These are phyloP conservation scores for Hymenochaete sp. DNA, from an alignment of 1,284 basidiomycete species.

Conservation along the genomic window DNA sequence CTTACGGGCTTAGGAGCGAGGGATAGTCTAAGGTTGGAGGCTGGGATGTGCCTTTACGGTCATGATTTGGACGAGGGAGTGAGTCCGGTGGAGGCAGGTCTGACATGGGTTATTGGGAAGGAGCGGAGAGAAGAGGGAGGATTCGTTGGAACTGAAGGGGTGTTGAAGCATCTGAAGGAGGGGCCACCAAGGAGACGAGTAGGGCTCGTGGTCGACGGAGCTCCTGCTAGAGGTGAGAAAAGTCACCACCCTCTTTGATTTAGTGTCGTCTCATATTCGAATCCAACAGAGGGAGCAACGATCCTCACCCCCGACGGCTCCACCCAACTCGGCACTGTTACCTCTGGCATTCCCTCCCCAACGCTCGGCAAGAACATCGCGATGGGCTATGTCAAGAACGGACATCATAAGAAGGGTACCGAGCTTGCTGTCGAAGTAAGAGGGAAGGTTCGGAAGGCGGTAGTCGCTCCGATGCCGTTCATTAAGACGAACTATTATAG, in stretches of 20 bases:
- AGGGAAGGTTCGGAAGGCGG: constrained; percentile 60
- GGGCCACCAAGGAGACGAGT: constrained; percentile 75
- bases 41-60: constrained; percentile 97
- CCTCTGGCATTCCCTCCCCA: constrained; percentile 94
- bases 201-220: constrained; percentile 76
- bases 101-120: constrained; percentile 92
- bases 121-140: constrained; percentile 61
- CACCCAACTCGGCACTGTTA: constrained; percentile 52
- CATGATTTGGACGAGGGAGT: constrained; percentile 87
- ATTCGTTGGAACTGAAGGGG: constrained; percentile 82
- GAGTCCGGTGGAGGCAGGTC: constrained; percentile 82
- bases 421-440: constrained; percentile 73
- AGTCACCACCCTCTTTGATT: constrained; percentile 27
- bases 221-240: constrained; percentile 74
- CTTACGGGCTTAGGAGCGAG: constrained; percentile 89
- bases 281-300: constrained; percentile 70
- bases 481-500: constrained; percentile 64
- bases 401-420: constrained; percentile 88
- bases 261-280: constrained; percentile 11
- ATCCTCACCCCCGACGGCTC: constrained; percentile 52
- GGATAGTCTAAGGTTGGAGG: constrained; percentile 90
- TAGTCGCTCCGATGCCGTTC: constrained; percentile 77
- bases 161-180: constrained; percentile 74
- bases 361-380: constrained; percentile 88
- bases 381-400: constrained; percentile 83